These are phyloP conservation scores for Coprinopsis sp. DNA, from an alignment of 768 basidiomycete species.

Conservation along the genomic window DNA sequence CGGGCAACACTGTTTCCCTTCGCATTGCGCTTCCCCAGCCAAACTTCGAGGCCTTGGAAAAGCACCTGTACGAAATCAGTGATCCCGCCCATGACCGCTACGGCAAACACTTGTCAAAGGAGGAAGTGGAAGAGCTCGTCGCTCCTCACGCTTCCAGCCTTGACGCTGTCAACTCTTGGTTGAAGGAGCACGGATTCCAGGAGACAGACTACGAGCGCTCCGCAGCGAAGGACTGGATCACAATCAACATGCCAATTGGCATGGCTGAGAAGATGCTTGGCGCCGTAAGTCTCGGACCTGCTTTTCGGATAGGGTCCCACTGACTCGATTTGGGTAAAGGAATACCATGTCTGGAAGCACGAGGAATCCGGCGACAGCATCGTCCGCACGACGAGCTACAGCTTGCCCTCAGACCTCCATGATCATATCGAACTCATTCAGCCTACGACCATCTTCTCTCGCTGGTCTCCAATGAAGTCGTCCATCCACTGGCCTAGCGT, in stretches of 20 bases:
- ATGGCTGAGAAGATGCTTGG: slow-evolving; percentile 68
- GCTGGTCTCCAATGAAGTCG: slow-evolving; percentile 36
- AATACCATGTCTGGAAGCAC: slow-evolving; percentile 61
- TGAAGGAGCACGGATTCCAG: slow-evolving; percentile 48
- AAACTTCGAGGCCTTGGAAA: slow-evolving; percentile 45
- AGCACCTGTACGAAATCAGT: slow-evolving; percentile 53
- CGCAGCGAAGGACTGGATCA: slow-evolving; percentile 68
- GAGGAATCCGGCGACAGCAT: slow-evolving; percentile 45
- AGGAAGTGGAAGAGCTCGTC: slow-evolving; percentile 58
- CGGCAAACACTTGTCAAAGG: slow-evolving; percentile 56
- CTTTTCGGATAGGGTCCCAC: neutral
- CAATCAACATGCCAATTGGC: slow-evolving; percentile 49
- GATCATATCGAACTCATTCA: slow-evolving; percentile 64
- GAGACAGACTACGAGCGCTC: slow-evolving; percentile 48
- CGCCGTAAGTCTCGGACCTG: slow-evolving; percentile 41
- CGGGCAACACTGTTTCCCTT: slow-evolving; percentile 45
- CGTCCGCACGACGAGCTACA: slow-evolving; percentile 66
- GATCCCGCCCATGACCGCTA: slow-evolving; percentile 52
- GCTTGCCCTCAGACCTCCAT: slow-evolving; percentile 55
- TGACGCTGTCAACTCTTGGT: slow-evolving; percentile 55
- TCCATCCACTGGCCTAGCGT: slow-evolving; percentile 26
- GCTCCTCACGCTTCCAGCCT: slow-evolving; percentile 53
- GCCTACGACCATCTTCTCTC: slow-evolving; percentile 66
- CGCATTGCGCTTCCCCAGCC: slow-evolving; percentile 55
- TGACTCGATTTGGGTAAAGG: slow-evolving; percentile 31